Conservation (phyloP, 2,329 filamentous ascomycete genomes). For the Acephala macrosclerotiorum region DNA sequence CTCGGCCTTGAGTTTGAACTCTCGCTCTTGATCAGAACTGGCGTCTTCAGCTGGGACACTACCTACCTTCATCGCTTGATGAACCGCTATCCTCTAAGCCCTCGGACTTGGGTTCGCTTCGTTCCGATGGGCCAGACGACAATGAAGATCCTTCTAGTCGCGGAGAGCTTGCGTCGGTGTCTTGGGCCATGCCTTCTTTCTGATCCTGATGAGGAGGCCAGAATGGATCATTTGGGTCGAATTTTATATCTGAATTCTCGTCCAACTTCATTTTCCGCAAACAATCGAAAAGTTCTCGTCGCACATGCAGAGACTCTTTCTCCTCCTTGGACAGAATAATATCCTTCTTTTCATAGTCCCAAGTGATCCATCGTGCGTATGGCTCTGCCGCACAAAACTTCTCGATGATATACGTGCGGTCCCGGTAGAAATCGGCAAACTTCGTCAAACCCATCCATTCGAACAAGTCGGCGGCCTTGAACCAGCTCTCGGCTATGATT, state of each 20-base stretch:
- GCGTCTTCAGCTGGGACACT: not conserved
- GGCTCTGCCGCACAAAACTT: not conserved
- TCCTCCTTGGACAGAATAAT: not conserved
- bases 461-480: conserved; percentile 18
- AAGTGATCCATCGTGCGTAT: not conserved
- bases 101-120: not conserved
- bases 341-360: not conserved
- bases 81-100: not conserved
- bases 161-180: not conserved
- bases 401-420: not conserved
- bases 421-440: conserved; percentile 7
- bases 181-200: not conserved
- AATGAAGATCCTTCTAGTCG: not conserved
- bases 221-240: not conserved
- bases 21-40: not conserved
- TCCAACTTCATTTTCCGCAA: not conserved
- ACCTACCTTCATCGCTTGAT: not conserved
- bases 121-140: not conserved
- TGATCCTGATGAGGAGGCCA: not conserved
- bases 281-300: not conserved
- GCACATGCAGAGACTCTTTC: not conserved
- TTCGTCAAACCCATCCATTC: not conserved
- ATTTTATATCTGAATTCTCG: not conserved
- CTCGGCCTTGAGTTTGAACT: not conserved
- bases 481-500: conserved; percentile 12